Base-by-base conservation (phyloP, 768 basidiomycete genomes). In the Mycena sanguinolenta region DNA sequence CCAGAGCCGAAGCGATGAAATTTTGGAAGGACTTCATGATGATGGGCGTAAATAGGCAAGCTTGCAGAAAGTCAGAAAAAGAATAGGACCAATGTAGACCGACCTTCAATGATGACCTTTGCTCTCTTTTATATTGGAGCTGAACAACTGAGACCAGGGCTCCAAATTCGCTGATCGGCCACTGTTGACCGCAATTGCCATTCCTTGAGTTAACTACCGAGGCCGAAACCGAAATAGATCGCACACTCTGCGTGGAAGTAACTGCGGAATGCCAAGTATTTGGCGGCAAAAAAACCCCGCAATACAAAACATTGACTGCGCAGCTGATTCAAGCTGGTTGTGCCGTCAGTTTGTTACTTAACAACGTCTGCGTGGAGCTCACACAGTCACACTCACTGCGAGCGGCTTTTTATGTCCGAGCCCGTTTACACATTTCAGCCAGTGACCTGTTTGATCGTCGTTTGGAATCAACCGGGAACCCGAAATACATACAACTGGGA, bases 21-120 rank as follows among this genome's bases (percentile, higher is more conserved):
- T 52, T 52, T 52, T 28, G 50, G 50, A 52, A 52, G 4, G 50
- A 52, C 27, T 52, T 52, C 50, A 52, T 52, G n/a, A 27, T 23
- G 25, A 28, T 27, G 25, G 50, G 25, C 50, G 50, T 28, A 28
- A 52, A 12, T 2, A n/a, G 46, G 46, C 46, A n/a, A 23, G 17
- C 16, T 46, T 46, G 44, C 21, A 46, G 44, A n/a, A 46, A 46
- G 19, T 21, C 21, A 46, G 44, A 46, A 3, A 21, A 46, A 46
- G 14, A 46, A 12, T 7, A 8, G 44, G 14, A 42, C 6, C 21
- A n/a, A 7, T 1, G 44, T 46, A 46, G 44, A 46, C 44, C 7
- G 44, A 46, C 6, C 21, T n/a, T 9, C n/a, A 46, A n/a, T 6
- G 8, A 7, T 12, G 44, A n/a, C n/a, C n/a, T n/a, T 46, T n/a